phyloP scores from a whole-genome alignment of 352 stramenopile species.

The Pythium utonaiense region DNA sequence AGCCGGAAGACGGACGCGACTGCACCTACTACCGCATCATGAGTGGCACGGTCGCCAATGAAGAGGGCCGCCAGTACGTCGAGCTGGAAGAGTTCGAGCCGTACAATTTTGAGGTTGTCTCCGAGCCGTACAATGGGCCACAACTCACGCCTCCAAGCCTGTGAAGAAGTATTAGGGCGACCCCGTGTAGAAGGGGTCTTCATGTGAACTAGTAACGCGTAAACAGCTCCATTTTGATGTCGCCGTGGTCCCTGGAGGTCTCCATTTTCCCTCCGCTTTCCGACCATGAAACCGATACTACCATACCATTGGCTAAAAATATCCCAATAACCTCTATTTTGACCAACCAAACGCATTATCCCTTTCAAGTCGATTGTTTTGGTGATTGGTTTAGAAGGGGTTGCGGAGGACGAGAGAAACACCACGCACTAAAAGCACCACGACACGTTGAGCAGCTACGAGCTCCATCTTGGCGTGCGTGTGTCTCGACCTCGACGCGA shows the following conservation, averaged over 20 bases:
- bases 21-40: slow-evolving; percentile 74
- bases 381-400: not conserved
- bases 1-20: slow-evolving; percentile 54
- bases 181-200: no score
- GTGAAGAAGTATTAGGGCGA: not conserved
- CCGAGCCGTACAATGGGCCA: slow-evolving; percentile 47
- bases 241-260: not conserved
- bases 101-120: slow-evolving; percentile 48
- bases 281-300: not conserved
- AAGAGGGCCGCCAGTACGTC: slow-evolving; percentile 13
- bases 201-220: not conserved
- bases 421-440: slow-evolving; percentile 1
- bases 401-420: not conserved
- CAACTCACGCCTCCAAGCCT: slow-evolving; percentile 17
- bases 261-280: not conserved
- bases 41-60: slow-evolving; percentile 16
- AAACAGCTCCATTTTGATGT: not conserved
- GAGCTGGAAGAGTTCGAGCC: slow-evolving; percentile 49
- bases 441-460: no score
- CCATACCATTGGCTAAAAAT: not conserved
- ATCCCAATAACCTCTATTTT: not conserved
- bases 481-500: not conserved
- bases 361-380: not conserved
- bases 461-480: not conserved
- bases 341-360: not conserved